Percentiles rank a stretch among this genome's conserved stretches.
Conservation (phyloP, 345 rosid species). For the Eucalyptus pauciflora region DNA sequence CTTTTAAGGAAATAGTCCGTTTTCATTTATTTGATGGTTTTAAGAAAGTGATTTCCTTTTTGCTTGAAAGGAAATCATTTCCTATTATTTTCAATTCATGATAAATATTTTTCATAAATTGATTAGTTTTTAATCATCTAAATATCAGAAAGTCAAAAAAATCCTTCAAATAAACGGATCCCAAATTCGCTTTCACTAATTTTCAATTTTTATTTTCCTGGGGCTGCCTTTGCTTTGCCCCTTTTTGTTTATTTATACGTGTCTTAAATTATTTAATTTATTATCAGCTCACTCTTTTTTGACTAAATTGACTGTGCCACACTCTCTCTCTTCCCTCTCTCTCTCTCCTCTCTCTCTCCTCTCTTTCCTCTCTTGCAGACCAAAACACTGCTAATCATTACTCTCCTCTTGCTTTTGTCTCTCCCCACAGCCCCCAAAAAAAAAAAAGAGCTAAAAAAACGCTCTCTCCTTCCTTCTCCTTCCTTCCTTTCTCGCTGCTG, state of each 20-base stretch:
- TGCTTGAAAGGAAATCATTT: rapidly evolving
- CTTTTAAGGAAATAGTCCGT: neutral
- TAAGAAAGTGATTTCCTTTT: rapidly evolving
- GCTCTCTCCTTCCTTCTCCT: neutral
- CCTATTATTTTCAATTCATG: rapidly evolving
- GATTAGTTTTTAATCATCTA: rapidly evolving
- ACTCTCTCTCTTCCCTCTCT: neutral
- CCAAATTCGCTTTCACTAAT: neutral
- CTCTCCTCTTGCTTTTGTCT: neutral
- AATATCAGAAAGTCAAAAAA: neutral
- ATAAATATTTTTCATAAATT: rapidly evolving
- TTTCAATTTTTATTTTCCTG: neutral
- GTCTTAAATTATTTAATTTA: neutral
- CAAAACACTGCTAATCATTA: neutral
- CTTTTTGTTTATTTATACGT: neutral
- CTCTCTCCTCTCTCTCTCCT: neutral
- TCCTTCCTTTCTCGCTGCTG: neutral
- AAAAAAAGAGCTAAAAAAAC: neutral
- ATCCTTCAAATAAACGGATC: too few relatives aligned
- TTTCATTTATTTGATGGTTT: neutral
- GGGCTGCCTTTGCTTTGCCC: neutral
- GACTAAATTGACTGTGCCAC: neutral
- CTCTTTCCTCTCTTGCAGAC: neutral
- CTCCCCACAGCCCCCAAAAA: neutral
- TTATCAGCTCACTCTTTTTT: neutral